Base-by-base conservation (phyloP, 2,329 filamentous ascomycete species). In the Pezicula neosporulosa region DNA sequence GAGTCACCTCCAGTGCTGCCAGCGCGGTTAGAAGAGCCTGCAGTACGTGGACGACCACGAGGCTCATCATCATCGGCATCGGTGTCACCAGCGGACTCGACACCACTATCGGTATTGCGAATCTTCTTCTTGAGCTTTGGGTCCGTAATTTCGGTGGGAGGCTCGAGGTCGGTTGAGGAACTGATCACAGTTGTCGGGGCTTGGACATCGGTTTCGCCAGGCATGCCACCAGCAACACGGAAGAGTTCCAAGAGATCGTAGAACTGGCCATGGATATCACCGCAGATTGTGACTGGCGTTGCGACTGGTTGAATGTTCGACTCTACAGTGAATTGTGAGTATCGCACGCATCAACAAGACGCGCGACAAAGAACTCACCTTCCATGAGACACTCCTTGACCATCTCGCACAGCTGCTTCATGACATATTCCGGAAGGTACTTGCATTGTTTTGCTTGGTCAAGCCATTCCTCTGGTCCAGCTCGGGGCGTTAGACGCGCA, bases 311-410 rank as follows among this genome's bases (percentile, higher is more conserved):
- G 94, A 53, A 99, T 97, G 69, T 99, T 99, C 59, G 92, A 97
- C 74, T 99, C 94, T 95, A 61, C 24, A n/a, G 28, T 42, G 27
- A 30, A 39, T 44, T 30, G 44, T 67, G 44, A 66, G 60, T 36
- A 52, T 44, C n/a, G 44, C 21, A 15, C 21, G n/a, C 45, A 16
- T n/a, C 6, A 44, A 24, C 2, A 24, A 44, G 41, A 27, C 16
- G 10, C 5, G 27, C 38, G n/a, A 43, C 15, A n/a, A 44, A 12
- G 45, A 59, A 65, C 74, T 61, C 69, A 94, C 90, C 90, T 79
- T 99, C 94, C 94, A 99, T 99, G 64, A 99, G 80, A 60, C 90
- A 95, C 73, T 97, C 94, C 77, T 99, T 99, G 55, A 97, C 94
- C 68, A 96, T 96, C 76, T 99, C 94, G 70, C 94, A 99, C 45